Conservation (phyloP, 441 rosid genomes). For the Rhodomyrtus psidioides region DNA sequence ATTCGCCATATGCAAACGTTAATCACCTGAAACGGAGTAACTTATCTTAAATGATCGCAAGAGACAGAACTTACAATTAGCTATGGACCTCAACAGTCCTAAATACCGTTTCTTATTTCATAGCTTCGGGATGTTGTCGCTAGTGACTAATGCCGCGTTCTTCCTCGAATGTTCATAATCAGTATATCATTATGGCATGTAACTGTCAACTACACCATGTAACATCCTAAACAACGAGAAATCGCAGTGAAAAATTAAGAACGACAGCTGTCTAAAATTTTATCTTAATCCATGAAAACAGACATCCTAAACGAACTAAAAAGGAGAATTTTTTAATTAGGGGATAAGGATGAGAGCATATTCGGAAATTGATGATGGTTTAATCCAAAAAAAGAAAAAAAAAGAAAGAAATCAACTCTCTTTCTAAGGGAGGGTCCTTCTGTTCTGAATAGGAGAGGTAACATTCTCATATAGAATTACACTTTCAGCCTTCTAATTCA, state of each 20-base stretch:
- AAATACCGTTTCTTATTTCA: rapidly evolving
- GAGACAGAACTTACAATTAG: not conserved
- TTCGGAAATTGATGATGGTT: not conserved
- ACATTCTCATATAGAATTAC: not conserved
- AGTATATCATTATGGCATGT: not conserved
- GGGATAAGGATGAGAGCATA: not conserved
- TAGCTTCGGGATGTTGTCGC: rapidly evolving
- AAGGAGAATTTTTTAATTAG: not conserved
- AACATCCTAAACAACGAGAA: no score
- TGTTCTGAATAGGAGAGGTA: not conserved
- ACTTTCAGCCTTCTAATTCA: not conserved
- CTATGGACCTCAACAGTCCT: not conserved
- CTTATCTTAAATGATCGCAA: not conserved
- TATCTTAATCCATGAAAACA: no score
- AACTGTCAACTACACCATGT: not conserved
- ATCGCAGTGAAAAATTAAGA: no score
- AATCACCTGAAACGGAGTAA: not conserved
- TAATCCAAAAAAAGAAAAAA: not conserved
- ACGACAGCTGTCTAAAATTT: no score
- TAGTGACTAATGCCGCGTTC: rapidly evolving
- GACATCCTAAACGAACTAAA: not conserved
- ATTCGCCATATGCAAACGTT: rapidly evolving
- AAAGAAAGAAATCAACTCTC: not conserved
- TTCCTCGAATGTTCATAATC: no score
- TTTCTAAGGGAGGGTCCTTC: not conserved